Evolutionary conservation across 768 basidiomycete species (phyloP).

Genomic region (Naematelia aurantialba): DNA sequence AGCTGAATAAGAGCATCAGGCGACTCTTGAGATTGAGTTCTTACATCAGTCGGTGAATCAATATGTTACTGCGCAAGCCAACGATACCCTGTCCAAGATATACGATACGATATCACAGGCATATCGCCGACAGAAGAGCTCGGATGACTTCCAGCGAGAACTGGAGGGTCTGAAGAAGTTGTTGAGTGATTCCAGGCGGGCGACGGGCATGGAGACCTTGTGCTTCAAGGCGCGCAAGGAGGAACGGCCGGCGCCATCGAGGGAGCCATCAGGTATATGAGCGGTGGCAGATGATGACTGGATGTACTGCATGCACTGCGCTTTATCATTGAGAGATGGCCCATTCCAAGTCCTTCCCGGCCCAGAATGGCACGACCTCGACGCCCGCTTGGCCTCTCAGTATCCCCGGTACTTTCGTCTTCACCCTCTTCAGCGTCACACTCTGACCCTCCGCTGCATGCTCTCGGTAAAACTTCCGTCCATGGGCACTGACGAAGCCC

Average conservation of each 20-base stretch:
- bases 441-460: conserved; percentile 28
- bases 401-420: conserved; percentile 50
- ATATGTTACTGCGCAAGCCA: conserved; percentile 74
- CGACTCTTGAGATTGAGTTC: conserved; percentile 97
- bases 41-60: conserved; percentile 91
- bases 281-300: not conserved
- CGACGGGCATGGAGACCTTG: conserved; percentile 90
- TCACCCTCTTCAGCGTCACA: conserved; percentile 40
- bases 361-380: conserved; percentile 76
- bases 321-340: conserved; percentile 37
- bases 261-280: not conserved
- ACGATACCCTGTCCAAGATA: conserved; percentile 79
- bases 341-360: conserved; percentile 77
- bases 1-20: conserved; percentile 56
- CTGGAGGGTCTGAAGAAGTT: conserved; percentile 89
- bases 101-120: conserved; percentile 93
- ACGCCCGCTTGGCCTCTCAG: conserved; percentile 48
- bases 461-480: conserved; percentile 70
- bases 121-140: conserved; percentile 67
- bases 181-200: conserved; percentile 76
- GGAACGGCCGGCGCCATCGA: conserved; percentile 3
- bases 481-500: conserved; percentile 72
- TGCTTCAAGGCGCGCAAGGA: conserved; percentile 61
- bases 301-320: not conserved
- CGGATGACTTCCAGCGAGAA: conserved; percentile 68